Conservation (phyloP, 495 filamentous ascomycete genomes). For the Penicillium arizonense region DNA sequence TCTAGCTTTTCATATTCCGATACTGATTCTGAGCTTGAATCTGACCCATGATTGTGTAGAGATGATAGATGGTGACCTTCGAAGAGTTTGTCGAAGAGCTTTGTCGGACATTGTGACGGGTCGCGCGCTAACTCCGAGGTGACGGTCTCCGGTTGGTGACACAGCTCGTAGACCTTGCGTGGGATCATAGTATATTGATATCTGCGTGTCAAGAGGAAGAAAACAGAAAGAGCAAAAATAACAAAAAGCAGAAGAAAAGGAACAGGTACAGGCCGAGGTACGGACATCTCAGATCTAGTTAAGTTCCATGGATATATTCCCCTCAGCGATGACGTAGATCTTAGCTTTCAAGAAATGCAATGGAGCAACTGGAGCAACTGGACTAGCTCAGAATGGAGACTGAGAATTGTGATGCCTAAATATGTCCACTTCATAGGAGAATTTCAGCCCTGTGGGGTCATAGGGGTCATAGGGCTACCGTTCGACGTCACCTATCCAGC, state of each 20-base stretch:
- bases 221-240: constrained; percentile 11
- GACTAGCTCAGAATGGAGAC: background rate
- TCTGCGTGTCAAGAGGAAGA: constrained; percentile 8
- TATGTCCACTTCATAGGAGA: background rate
- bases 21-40: constrained; percentile 14
- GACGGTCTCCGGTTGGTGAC: constrained; percentile 51
- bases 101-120: constrained; percentile 47
- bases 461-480: background rate
- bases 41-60: background rate
- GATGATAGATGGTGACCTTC: constrained; percentile 21
- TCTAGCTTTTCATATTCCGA: constrained; percentile 32
- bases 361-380: background rate
- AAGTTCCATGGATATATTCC: constrained; percentile 1
- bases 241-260: background rate
- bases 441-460: constrained; percentile 6
- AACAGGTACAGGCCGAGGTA: background rate
- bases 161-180: constrained; percentile 47
- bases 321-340: constrained; percentile 8
- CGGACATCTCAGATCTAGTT: background rate
- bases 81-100: constrained; percentile 57
- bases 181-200: constrained; percentile 19
- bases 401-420: constrained; percentile 4
- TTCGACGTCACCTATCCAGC: background rate
- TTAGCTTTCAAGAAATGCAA: background rate
- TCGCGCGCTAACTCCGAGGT: constrained; percentile 54